Percentiles rank a stretch among this genome's conserved stretches.
These are phyloP conservation scores for Pyrus bretschneideri DNA, from an alignment of 306 rosid genomes.

Conservation along the genomic window DNA sequence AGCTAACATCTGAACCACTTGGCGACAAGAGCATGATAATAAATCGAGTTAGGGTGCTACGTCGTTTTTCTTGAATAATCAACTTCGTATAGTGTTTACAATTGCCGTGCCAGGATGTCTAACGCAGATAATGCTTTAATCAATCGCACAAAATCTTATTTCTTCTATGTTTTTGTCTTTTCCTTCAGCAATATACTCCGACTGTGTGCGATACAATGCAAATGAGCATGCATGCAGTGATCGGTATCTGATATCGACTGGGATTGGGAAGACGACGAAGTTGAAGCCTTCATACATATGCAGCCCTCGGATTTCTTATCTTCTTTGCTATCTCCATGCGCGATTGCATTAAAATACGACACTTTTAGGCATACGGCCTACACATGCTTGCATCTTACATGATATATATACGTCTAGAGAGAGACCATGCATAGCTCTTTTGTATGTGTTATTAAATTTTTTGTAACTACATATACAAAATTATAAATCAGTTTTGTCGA, in stretches of 20 bases:
- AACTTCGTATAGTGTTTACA: slow-evolving; percentile 19
- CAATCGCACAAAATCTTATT: slow-evolving; percentile 44
- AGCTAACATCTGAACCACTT: not conserved
- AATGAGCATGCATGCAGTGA: not conserved
- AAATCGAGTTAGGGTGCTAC: slow-evolving; percentile 36
- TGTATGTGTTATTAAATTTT: not conserved
- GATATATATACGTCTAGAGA: not conserved
- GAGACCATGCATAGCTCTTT: not conserved
- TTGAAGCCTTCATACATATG: not conserved
- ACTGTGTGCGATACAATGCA: not conserved
- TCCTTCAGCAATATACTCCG: slow-evolving; percentile 28
- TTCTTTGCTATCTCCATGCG: not conserved
- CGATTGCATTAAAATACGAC: not conserved
- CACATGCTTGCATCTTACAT: not conserved
- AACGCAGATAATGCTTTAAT: slow-evolving; percentile 32
- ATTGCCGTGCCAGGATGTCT: slow-evolving; percentile 63
- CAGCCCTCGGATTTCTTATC: slow-evolving; percentile 18
- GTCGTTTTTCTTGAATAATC: slow-evolving; percentile 12
- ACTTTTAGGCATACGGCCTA: not conserved
- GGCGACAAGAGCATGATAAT: slow-evolving; percentile 37
- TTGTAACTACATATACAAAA: too few relatives aligned
- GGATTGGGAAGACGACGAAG: slow-evolving; percentile 16
- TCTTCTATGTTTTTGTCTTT: slow-evolving; percentile 61
- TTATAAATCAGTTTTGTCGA: too few relatives aligned
- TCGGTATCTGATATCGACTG: not conserved